Evolutionary conservation across 352 stramenopile genomes (phyloP).

Genomic region (Phytophthora fragariaefolia): DNA sequence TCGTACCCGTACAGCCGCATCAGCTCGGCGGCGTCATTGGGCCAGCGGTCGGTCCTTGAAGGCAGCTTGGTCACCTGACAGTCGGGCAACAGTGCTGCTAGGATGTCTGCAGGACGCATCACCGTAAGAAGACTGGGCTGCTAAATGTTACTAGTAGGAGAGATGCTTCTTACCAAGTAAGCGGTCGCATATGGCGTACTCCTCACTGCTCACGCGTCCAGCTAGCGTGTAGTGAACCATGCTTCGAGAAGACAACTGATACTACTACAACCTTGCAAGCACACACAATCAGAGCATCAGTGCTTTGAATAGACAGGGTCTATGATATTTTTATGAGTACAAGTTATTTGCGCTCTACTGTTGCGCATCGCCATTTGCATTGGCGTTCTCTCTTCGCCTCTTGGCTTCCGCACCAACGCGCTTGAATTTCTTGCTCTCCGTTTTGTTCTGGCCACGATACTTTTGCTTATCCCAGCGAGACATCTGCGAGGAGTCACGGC

Average conservation of each 20-base stretch:
- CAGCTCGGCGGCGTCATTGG: constrained; percentile 50
- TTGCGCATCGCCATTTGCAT: constrained; percentile 23
- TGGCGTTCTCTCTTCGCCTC: constrained; percentile 35
- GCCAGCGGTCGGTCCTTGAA: constrained; percentile 54
- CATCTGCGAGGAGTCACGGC: constrained; percentile 70
- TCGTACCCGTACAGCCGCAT: constrained; percentile 56
- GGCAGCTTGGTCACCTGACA: constrained; percentile 63
- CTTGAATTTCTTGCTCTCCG: constrained; percentile 81
- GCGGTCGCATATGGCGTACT: constrained; percentile 78
- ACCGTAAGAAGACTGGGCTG: too few relatives aligned
- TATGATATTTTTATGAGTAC: too few relatives aligned
- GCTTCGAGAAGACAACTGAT: background rate
- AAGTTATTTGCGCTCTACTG: constrained; percentile 19
- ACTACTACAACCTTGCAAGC: background rate
- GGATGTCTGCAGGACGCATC: constrained; percentile 48
- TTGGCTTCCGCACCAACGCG: constrained; percentile 73
- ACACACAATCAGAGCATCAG: background rate
- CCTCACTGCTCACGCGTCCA: constrained; percentile 69
- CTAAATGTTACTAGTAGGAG: background rate
- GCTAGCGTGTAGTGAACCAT: constrained; percentile 76
- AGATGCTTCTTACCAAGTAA: constrained; percentile 52
- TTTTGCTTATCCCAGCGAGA: constrained; percentile 75
- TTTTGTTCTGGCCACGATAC: constrained; percentile 79
- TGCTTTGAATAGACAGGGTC: constrained; percentile 20
- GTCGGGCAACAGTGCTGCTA: constrained; percentile 56